Evolutionary conservation across 2,329 filamentous ascomycete genomes (phyloP).

Genomic region (Paraconiothyrium brasiliense): DNA sequence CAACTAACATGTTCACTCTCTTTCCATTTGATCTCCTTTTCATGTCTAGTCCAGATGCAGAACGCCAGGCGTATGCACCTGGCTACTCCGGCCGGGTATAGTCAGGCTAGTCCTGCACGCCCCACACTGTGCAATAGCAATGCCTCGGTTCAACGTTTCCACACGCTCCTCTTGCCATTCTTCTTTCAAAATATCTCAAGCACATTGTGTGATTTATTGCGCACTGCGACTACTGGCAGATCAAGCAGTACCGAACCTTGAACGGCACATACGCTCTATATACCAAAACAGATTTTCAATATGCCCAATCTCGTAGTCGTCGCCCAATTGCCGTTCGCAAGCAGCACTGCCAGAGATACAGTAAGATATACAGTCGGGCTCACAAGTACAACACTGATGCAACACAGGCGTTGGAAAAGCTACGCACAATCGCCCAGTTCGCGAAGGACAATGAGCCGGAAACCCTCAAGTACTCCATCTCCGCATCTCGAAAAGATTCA

Average conservation of each 20-base stretch:
- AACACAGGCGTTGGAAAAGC: slow-evolving; percentile 23
- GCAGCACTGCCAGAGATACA: slow-evolving; percentile 18
- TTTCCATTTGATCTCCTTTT: too few relatives aligned
- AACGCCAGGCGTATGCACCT: too few relatives aligned
- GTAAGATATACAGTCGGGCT: slow-evolving; percentile 4
- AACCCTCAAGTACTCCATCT: slow-evolving; percentile 23
- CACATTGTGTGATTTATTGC: background rate
- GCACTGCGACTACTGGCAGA: background rate
- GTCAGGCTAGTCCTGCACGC: background rate
- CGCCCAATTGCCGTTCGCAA: slow-evolving; percentile 20
- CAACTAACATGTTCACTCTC: too few relatives aligned
- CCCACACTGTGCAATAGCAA: background rate
- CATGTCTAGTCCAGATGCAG: too few relatives aligned
- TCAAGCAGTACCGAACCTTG: background rate
- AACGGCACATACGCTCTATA: background rate
- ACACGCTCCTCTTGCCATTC: background rate
- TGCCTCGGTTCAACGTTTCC: background rate
- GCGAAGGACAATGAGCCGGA: slow-evolving; percentile 26
- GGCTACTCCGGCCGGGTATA: slow-evolving; percentile 2
- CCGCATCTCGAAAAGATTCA: slow-evolving; percentile 20
- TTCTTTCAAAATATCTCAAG: background rate
- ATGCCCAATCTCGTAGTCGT: slow-evolving; percentile 25
- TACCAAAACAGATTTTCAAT: background rate
- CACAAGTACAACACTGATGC: background rate
- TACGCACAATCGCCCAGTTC: slow-evolving; percentile 21